Base-by-base conservation (phyloP, 192 early-diverging fungal species). In the Mortierella antarctica region DNA sequence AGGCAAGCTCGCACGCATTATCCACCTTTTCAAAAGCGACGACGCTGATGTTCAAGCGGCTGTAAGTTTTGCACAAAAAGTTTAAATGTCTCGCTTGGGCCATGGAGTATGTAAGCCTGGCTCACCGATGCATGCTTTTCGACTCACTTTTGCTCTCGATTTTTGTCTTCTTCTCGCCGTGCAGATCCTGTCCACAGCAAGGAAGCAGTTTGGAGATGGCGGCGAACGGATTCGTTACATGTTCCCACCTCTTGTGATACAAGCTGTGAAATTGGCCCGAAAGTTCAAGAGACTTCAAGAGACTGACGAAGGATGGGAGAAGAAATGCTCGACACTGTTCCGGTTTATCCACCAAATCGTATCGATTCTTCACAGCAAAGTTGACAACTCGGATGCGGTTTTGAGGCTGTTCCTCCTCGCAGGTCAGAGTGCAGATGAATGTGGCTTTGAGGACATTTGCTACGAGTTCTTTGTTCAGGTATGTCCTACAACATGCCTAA, bases 391-490 rank as follows among this genome's bases (percentile, higher is more conserved):
- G 14, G 89, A 88, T 40, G 83, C 85, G 44, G 86, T 88, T 18
- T 76, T 99, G 62, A 90, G 94, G 46, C 77, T 98, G 71, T 97
- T 93, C 74, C 82, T 99, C 67, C 78, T 95, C 73, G 93, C 94
- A 4, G 98, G 96, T 1, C 90, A 95, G 67, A 89, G 90, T 18
- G 96, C 97, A 15, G 92, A 96, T 65, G 93, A 96, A 75, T 87
- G 89, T n/a, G 90, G 94, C 7, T 91, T 95, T 75, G 97, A 98
- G 73, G 97, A 99, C 67, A 87, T 96, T n/a, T 90, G 91, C 11
- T 99, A 99, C 83, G 98, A 99, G 83, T 97, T 98, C 84, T 91
- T 99, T 83, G 97, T 97, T 7, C 92, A 97, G 72, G 84, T 85
- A 82, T 8, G 46, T 50, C 18, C 18, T 15, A 48, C 15, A 57